Percentiles rank a stretch among this genome's conserved stretches.
Evolutionary conservation across 768 basidiomycete species (phyloP).

Genomic region (Candolleomyces eurysporus): DNA sequence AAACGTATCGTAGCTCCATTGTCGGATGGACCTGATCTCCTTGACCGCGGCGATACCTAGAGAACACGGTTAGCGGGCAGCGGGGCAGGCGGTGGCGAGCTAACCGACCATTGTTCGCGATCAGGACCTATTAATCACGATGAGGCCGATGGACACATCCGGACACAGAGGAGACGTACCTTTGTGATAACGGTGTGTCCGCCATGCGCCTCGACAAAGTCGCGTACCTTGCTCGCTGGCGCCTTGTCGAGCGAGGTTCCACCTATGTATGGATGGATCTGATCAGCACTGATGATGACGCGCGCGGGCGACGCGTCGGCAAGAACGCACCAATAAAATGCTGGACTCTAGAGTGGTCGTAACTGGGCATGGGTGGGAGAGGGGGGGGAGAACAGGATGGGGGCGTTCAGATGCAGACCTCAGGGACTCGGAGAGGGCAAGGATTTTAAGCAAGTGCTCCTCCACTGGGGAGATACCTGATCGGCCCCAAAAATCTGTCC

Average conservation of each 20-base stretch:
- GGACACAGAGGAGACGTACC: conserved; percentile 42
- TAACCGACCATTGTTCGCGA: conserved; percentile 89
- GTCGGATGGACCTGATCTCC: conserved; percentile 96
- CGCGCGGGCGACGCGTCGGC: conserved; percentile 3
- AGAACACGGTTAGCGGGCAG: conserved; percentile 14
- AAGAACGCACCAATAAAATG: conserved; percentile 46
- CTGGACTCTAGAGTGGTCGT: conserved; percentile 55
- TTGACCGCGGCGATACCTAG: conserved; percentile 98
- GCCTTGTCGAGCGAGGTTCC: conserved; percentile 91
- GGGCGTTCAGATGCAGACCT: conserved; percentile 11
- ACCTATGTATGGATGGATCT: conserved; percentile 48
- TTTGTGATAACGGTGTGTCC: conserved; percentile 99
- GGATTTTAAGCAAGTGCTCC: conserved; percentile 23
- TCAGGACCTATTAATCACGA: conserved; percentile 69
- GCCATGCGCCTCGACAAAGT: conserved; percentile 88
- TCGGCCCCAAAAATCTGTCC: conserved; percentile 44
- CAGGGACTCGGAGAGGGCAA: neutral
- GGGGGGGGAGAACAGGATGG: conserved; percentile 11
- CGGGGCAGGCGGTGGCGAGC: neutral
- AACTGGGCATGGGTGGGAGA: conserved; percentile 40
- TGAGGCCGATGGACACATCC: neutral
- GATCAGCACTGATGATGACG: too few species aligned
- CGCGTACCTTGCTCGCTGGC: conserved; percentile 71
- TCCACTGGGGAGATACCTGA: conserved; percentile 41
- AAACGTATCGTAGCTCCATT: conserved; percentile 99